A percentile compares a stretch with the other conserved stretches of the same genome.
These are phyloP conservation scores for Mycena alexandri DNA, from an alignment of 768 basidiomycete species.

Conservation along the genomic window DNA sequence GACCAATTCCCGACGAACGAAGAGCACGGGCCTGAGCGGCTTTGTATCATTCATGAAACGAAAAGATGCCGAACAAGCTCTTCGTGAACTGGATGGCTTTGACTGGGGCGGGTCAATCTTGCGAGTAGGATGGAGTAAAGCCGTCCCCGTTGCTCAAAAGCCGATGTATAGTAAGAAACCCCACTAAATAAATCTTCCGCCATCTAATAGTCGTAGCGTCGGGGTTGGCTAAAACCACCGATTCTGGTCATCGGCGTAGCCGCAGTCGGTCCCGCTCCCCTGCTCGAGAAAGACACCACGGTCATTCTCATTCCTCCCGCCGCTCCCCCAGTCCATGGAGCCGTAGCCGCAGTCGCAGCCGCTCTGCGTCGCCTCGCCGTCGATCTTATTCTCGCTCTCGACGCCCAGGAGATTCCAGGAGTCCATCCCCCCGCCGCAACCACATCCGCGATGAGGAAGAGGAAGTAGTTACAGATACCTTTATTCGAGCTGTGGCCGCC, in stretches of 20 bases:
- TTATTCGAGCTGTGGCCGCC: conserved; percentile 88
- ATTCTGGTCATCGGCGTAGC: conserved; percentile 49
- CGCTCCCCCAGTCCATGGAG: conserved; percentile 64
- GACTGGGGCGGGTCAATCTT: conserved; percentile 95
- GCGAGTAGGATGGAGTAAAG: conserved; percentile 97
- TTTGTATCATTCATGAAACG: conserved; percentile 98
- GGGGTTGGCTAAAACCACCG: conserved; percentile 33
- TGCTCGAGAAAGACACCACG: conserved; percentile 46
- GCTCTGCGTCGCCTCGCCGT: conserved; percentile 58
- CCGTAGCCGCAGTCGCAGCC: conserved; percentile 51
- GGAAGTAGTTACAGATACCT: conserved; percentile 82
- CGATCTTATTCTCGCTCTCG: conserved; percentile 62
- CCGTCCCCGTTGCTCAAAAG: conserved; percentile 86
- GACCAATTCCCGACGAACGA: conserved; percentile 75
- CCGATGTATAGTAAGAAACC: conserved; percentile 77
- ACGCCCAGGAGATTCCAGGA: conserved; percentile 61
- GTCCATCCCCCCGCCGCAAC: conserved; percentile 60
- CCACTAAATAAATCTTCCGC: background rate
- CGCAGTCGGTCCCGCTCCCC: conserved; percentile 55
- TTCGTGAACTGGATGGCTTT: conserved; percentile 91
- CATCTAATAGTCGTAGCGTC: conserved; percentile 25
- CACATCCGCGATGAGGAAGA: conserved; percentile 65
- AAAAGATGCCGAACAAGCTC: conserved; percentile 88
- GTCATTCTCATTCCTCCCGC: conserved; percentile 53
- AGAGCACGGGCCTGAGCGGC: conserved; percentile 87